Evolutionary conservation across 345 rosid genomes (phyloP).

Genomic region (Salix udensis): DNA sequence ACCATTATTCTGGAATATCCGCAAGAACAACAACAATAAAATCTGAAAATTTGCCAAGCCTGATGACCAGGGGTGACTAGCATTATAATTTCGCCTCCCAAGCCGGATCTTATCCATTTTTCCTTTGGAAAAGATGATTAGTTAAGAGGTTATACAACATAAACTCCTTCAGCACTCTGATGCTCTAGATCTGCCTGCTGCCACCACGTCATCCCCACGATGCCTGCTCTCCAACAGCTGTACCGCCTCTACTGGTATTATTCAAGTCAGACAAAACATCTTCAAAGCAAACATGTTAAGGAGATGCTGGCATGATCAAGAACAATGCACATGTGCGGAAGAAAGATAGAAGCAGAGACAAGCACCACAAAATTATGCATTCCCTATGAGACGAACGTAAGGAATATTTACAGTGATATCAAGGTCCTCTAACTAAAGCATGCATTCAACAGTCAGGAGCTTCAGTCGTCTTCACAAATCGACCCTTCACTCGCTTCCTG

Average conservation of each 20-base stretch:
- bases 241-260: not conserved
- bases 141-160: not conserved
- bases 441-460: conserved; percentile 36
- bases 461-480: conserved; percentile 80
- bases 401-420: conserved; percentile 30
- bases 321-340: not conserved
- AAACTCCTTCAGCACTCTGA: not conserved
- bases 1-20: not conserved
- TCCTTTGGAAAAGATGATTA: not conserved
- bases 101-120: not conserved
- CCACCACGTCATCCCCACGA: not conserved
- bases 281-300: not conserved
- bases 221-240: not conserved
- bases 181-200: not conserved
- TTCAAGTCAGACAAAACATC: not conserved
- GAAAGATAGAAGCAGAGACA: not conserved
- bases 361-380: conserved; percentile 15
- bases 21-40: not conserved
- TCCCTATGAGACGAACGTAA: conserved; percentile 5
- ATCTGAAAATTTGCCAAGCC: not conserved
- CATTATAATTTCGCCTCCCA: not conserved
- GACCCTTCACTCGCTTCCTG: conserved; percentile 83
- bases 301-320: not conserved
- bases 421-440: conserved; percentile 3
- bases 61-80: not conserved